Evolutionary conservation across 371 early-diverging fungal genomes (phyloP).

Genomic region (Sanchytrium tribonematis): DNA sequence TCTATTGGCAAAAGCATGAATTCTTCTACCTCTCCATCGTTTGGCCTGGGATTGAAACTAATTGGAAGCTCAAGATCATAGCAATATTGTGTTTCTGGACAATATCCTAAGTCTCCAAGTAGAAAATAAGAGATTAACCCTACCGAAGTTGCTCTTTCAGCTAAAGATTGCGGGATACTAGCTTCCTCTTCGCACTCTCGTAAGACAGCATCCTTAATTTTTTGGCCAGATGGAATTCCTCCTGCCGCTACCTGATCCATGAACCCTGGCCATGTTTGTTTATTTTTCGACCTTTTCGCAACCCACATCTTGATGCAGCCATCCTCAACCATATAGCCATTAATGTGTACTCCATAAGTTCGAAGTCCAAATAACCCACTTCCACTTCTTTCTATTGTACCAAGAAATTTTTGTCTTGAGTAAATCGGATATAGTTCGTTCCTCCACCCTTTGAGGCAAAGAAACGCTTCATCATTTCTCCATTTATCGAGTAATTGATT

Average conservation of each 20-base stretch:
- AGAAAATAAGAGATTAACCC: slow-evolving; percentile 39
- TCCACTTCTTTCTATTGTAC: slow-evolving; percentile 41
- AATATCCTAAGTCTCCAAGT: slow-evolving; percentile 10
- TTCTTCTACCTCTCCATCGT: slow-evolving; percentile 64
- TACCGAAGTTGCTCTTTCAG: slow-evolving; percentile 18
- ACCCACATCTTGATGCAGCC: slow-evolving; percentile 48
- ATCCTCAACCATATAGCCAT: slow-evolving; percentile 24
- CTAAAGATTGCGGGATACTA: slow-evolving; percentile 26
- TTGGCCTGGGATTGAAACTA: slow-evolving; percentile 32
- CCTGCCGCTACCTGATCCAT: slow-evolving; percentile 71
- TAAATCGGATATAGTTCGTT: slow-evolving; percentile 54
- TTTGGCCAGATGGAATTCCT: slow-evolving; percentile 36
- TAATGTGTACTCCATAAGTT: slow-evolving; percentile 52
- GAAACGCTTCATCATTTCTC: background rate
- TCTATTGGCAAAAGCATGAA: slow-evolving; percentile 44
- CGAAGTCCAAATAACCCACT: slow-evolving; percentile 42
- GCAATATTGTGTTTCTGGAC: slow-evolving; percentile 25
- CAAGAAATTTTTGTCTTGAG: slow-evolving; percentile 11
- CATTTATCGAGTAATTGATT: background rate
- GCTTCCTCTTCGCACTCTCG: slow-evolving; percentile 81
- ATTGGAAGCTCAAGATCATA: slow-evolving; percentile 46
- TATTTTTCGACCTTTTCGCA: slow-evolving; percentile 37
- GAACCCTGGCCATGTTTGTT: slow-evolving; percentile 56
- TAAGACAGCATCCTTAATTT: slow-evolving; percentile 30
- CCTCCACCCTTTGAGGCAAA: slow-evolving; percentile 28